Percentiles rank a stretch among this genome's conserved stretches.
These are phyloP conservation scores for Beta lomatogona DNA, from an alignment of 179 eudicot genomes.

Conservation along the genomic window DNA sequence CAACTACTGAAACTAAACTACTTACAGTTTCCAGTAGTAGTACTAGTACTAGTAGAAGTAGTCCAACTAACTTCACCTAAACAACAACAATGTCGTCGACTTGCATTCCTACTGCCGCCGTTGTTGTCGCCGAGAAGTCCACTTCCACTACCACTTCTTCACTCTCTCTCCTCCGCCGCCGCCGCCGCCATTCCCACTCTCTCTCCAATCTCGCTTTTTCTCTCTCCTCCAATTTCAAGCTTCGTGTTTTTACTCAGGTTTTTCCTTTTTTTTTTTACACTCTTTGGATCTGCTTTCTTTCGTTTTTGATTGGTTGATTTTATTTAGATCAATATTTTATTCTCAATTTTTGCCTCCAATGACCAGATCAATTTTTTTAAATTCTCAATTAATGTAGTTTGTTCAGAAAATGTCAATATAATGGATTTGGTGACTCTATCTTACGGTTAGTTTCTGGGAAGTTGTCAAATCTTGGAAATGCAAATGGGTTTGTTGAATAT, in stretches of 20 bases:
- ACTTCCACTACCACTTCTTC: conserved; percentile 4
- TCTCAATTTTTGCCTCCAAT: too few species aligned
- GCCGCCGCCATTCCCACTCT: conserved; percentile 12
- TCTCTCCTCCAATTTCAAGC: conserved; percentile 48
- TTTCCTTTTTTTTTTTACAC: conserved; percentile 6
- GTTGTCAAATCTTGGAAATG: too few species aligned
- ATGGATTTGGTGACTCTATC: too few species aligned
- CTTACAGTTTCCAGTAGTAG: too few species aligned
- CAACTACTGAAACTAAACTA: too few species aligned
- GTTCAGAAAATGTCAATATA: too few species aligned
- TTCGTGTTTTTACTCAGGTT: conserved; percentile 46
- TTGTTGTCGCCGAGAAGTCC: conserved; percentile 13
- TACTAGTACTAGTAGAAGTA: background rate
- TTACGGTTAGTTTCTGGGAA: too few species aligned
- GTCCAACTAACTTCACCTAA: background rate
- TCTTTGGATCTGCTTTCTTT: background rate
- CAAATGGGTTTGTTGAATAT: too few species aligned
- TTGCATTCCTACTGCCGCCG: conserved; percentile 27
- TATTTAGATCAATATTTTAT: background rate
- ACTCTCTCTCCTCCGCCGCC: conserved; percentile 23
- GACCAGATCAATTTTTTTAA: too few species aligned
- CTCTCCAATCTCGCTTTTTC: conserved; percentile 34
- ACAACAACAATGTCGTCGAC: conserved; percentile 11
- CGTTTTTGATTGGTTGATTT: background rate
- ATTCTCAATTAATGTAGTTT: too few species aligned